These are phyloP conservation scores for Aspergillus cavernicola DNA, from an alignment of 495 filamentous ascomycete species.

Conservation along the genomic window DNA sequence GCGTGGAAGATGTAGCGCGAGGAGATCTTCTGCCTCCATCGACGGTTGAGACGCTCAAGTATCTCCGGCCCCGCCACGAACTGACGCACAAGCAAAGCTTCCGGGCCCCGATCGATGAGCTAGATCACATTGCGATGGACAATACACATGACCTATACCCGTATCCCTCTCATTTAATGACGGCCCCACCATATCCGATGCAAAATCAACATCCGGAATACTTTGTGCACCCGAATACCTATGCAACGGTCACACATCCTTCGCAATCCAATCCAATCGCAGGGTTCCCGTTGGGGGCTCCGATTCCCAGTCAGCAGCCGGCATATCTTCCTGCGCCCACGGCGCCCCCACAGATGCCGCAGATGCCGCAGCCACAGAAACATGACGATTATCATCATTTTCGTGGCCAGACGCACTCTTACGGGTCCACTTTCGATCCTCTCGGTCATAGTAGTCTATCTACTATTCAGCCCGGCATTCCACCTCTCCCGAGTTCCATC, in stretches of 20 bases:
- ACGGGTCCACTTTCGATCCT: conserved; percentile 36
- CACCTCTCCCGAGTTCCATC: conserved; percentile 29
- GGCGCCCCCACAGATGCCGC: conserved; percentile 22
- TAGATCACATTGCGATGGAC: conserved; percentile 43
- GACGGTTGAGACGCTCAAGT: conserved; percentile 51
- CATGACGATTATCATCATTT: conserved; percentile 36
- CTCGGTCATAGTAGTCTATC: conserved; percentile 34
- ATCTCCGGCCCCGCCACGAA: conserved; percentile 54
- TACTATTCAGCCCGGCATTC: conserved; percentile 33
- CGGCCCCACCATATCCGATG: conserved; percentile 36
- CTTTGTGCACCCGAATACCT: conserved; percentile 35
- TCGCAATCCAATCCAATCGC: conserved; percentile 33
- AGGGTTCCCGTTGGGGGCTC: conserved; percentile 33
- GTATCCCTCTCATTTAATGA: too few relatives aligned
- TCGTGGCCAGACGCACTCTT: conserved; percentile 26
- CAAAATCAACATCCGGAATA: conserved; percentile 36
- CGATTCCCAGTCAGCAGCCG: conserved; percentile 26
- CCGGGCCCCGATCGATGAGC: conserved; percentile 62
- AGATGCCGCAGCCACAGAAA: conserved; percentile 20
- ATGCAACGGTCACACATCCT: conserved; percentile 34
- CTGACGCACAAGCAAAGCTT: conserved; percentile 67
- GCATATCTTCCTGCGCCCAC: conserved; percentile 38
- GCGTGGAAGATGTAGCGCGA: conserved; percentile 62
- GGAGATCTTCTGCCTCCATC: conserved; percentile 57
- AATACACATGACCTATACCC: conserved; percentile 34